Base-by-base conservation (phyloP, 352 stramenopile species). In the Phytophthora quininea region DNA sequence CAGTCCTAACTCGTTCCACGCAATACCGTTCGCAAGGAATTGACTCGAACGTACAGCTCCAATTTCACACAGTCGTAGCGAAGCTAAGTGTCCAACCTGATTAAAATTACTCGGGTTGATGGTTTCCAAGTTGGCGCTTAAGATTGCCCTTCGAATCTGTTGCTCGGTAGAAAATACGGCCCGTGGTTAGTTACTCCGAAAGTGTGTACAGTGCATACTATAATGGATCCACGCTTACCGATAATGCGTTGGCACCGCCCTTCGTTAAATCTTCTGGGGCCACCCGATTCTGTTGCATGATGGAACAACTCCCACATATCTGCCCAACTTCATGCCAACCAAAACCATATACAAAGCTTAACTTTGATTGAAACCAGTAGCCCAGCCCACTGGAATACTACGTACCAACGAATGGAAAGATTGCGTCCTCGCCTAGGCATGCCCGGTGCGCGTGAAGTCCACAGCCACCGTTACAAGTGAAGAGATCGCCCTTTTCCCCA, bases 41-140 rank as follows among this genome's bases (percentile, higher is more conserved):
- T 19, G 11, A 46, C 14, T 14, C 19, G 14, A 33, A 46, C 68
- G 40, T 50, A 89, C 81, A 55, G 74, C 78, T 38, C 81, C 84
- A 43, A 94, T 92, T 55, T 94, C 86, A 46, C 74, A 62, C 60
- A 94, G 43, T 11, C 86, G 80, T 42, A 94, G 60, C 3, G 86
- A 91, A 8, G 81, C 75, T 40, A 94, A 74, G 67, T 94, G 84
- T 6, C 86, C 86, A 66, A 94, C 91, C 60, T 90, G 90, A 35
- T 92, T 81, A 58, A 94, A 94, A 62, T 87, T 90, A 8, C 56
- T 38, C 15, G 72, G 74, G 35, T 51, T 85, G 38, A 84, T 90
- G 24, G 79, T 92, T 57, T 94, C 84, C 8, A 89, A 58, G 35
- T 92, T 94, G 14, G 92, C 50, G 33, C 75, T 90, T 56, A 92